Percentiles rank a stretch among this genome's conserved stretches.
Evolutionary conservation across 2,329 filamentous ascomycete genomes (phyloP).

Genomic region (Aspergillus thermomutatus): DNA sequence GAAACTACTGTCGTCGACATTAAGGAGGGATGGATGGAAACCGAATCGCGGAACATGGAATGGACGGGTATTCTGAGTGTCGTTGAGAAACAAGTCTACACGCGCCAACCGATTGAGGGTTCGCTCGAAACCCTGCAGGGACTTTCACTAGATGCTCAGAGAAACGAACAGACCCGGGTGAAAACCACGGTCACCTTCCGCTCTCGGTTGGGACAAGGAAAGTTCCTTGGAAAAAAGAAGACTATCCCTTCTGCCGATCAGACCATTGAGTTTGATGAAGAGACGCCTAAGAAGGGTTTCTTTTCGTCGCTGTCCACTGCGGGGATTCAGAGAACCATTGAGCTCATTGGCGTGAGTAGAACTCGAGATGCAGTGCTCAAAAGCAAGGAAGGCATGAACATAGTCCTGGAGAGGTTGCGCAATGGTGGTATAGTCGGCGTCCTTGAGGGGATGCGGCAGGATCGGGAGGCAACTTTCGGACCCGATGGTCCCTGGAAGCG

Average conservation of each 20-base stretch:
- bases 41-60: conserved; percentile 62
- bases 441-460: conserved; percentile 66
- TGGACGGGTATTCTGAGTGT: conserved; percentile 64
- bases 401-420: conserved; percentile 61
- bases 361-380: conserved; percentile 60
- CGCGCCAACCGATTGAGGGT: conserved; percentile 39
- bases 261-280: conserved; percentile 46
- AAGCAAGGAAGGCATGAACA: conserved; percentile 64
- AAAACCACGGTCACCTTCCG: conserved; percentile 60
- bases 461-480: conserved; percentile 47
- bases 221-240: conserved; percentile 45
- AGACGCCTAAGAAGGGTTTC: conserved; percentile 53
- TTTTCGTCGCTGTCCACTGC: conserved; percentile 59
- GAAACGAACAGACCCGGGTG: conserved; percentile 52
- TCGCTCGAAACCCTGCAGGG: conserved; percentile 21
- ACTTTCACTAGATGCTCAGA: conserved; percentile 36
- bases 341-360: conserved; percentile 59
- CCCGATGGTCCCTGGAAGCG: conserved; percentile 42
- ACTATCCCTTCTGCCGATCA: conserved; percentile 34
- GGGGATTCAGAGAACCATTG: conserved; percentile 61
- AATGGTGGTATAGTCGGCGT: conserved; percentile 65
- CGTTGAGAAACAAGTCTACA: conserved; percentile 58
- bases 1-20: conserved; percentile 61
- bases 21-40: conserved; percentile 64
- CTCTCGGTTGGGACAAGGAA: conserved; percentile 58